Conservation (phyloP, 106 monocot species). For the Allium sativum region DNA sequence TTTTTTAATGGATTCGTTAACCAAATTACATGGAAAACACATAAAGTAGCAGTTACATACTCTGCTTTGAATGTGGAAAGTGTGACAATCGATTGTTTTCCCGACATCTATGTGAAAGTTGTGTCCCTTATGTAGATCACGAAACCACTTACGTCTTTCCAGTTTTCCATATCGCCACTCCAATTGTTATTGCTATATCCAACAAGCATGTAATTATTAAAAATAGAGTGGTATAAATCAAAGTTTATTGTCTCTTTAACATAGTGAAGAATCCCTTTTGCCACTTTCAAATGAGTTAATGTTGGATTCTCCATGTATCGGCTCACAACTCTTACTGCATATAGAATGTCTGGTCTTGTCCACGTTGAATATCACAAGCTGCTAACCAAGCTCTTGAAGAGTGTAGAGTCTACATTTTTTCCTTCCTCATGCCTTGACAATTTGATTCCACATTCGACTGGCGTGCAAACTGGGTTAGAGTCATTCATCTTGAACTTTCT, state of each 20-base stretch:
- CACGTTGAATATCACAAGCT: conserved; percentile 2
- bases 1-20: neutral
- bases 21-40: conserved; percentile 6
- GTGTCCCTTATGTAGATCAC: neutral
- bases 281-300: neutral
- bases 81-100: neutral
- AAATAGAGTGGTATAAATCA: conserved; percentile 3
- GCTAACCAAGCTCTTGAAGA: neutral
- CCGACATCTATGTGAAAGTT: conserved; percentile 1
- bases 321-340: neutral
- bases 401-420: neutral
- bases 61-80: neutral
- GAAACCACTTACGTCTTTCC: neutral
- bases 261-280: conserved; percentile 7
- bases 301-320: neutral
- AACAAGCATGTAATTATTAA: neutral
- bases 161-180: neutral
- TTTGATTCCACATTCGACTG: neutral
- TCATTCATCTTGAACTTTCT: neutral
- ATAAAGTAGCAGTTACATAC: neutral
- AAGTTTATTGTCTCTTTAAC: conserved; percentile 1
- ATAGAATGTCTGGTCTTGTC: neutral
- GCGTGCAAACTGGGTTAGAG: neutral
- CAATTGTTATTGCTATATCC: neutral
- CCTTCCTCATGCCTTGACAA: neutral